Percentiles rank a stretch among this genome's conserved stretches.
These are phyloP conservation scores for Lipomyces sp. DNA, from an alignment of 805 yeast species.

Conservation along the genomic window DNA sequence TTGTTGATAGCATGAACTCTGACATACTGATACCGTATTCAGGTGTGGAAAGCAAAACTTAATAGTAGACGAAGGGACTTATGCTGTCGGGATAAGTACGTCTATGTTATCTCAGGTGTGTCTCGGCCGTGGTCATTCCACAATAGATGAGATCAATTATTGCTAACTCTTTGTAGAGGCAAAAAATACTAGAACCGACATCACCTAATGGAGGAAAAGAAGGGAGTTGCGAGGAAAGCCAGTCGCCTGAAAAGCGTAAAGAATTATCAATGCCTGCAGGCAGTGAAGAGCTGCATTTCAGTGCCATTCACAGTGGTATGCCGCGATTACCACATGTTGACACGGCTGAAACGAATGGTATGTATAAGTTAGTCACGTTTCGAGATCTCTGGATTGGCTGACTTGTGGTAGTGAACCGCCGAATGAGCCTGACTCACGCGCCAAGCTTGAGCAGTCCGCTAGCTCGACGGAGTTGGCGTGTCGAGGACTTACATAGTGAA, in stretches of 20 bases:
- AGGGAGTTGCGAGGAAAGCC: neutral
- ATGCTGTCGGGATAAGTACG: constrained; percentile 13
- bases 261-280: neutral
- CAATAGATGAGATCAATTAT: neutral
- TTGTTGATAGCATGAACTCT: constrained; percentile 3
- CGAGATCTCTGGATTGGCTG: neutral
- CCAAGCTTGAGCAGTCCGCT: constrained; percentile 36
- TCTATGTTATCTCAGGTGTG: constrained; percentile 19
- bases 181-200: constrained; percentile 23
- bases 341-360: neutral
- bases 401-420: neutral
- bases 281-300: neutral
- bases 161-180: constrained; percentile 15
- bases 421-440: constrained; percentile 18
- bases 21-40: constrained; percentile 3
- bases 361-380: neutral
- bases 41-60: constrained; percentile 20
- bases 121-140: neutral
- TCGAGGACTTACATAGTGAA: neutral
- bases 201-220: neutral
- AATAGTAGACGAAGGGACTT: constrained; percentile 24
- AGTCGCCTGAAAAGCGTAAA: neutral
- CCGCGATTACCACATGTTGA: neutral
- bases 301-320: neutral
- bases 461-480: constrained; percentile 24